These are phyloP conservation scores for Colletotrichum scovillei DNA, from an alignment of 2,329 filamentous ascomycete species.

Conservation along the genomic window DNA sequence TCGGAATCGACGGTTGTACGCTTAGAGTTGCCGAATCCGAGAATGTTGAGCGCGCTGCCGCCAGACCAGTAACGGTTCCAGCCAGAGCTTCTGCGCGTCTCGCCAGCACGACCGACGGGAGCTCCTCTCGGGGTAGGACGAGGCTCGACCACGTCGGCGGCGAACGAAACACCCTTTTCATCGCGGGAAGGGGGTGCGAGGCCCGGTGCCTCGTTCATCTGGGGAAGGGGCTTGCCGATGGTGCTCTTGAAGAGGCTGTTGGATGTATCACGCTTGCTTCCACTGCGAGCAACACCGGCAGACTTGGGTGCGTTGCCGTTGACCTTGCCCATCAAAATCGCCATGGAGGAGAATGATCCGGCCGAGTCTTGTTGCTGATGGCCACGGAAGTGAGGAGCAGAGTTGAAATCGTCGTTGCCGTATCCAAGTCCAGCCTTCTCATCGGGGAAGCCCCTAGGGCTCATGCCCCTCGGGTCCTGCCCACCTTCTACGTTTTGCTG, in stretches of 20 bases:
- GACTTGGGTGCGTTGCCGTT: constrained; percentile 45
- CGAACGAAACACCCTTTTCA: constrained; percentile 54
- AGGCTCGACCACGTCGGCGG: constrained; percentile 46
- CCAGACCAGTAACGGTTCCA: constrained; percentile 85
- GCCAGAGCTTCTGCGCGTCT: constrained; percentile 72
- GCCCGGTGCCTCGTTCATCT: constrained; percentile 48
- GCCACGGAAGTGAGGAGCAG: constrained; percentile 54
- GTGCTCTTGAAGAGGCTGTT: constrained; percentile 70
- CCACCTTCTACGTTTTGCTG: constrained; percentile 61
- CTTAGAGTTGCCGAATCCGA: constrained; percentile 66
- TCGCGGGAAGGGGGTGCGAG: constrained; percentile 42
- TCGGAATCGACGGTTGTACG: constrained; percentile 66
- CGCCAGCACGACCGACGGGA: constrained; percentile 49
- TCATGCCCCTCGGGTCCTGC: constrained; percentile 54
- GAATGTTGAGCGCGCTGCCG: constrained; percentile 74
- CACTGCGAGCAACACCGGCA: constrained; percentile 48
- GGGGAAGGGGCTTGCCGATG: constrained; percentile 71
- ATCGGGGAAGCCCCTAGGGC: constrained; percentile 51
- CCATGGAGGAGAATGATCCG: constrained; percentile 71
- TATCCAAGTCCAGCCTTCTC: constrained; percentile 69
- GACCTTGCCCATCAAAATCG: constrained; percentile 70
- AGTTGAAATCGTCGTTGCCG: constrained; percentile 49
- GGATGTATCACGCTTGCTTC: constrained; percentile 61
- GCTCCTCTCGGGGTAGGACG: constrained; percentile 47
- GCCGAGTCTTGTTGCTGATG: constrained; percentile 65